These are phyloP conservation scores for Cetradonia linearis DNA, from an alignment of 495 filamentous ascomycete species.

Conservation along the genomic window DNA sequence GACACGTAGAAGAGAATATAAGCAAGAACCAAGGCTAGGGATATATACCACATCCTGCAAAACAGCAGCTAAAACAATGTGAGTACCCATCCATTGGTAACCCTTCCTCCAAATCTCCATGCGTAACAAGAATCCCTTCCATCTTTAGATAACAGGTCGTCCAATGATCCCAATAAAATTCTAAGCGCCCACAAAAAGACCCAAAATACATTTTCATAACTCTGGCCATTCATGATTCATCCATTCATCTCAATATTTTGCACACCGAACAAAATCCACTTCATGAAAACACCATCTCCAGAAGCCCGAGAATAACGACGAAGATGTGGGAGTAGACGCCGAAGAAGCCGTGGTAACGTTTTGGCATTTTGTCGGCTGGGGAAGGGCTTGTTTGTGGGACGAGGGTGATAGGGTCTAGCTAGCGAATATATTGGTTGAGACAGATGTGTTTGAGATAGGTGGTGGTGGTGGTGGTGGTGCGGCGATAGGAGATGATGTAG, in stretches of 20 bases:
- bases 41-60: too few species aligned
- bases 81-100: too few species aligned
- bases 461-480: not conserved
- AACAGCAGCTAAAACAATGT: too few species aligned
- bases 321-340: conserved; percentile 15
- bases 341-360: conserved; percentile 20
- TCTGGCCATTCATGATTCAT: not conserved
- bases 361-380: not conserved
- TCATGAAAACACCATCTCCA: conserved; percentile 8
- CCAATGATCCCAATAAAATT: too few species aligned
- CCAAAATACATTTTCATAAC: not conserved
- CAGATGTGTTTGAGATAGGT: not conserved
- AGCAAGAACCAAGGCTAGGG: too few species aligned
- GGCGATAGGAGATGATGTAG: not conserved
- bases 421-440: not conserved
- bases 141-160: too few species aligned
- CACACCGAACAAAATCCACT: not conserved
- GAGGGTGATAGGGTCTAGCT: too few species aligned
- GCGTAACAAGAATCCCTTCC: too few species aligned
- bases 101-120: too few species aligned
- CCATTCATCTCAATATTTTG: not conserved
- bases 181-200: too few species aligned
- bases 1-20: too few species aligned
- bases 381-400: too few species aligned
- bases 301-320: conserved; percentile 5